Conservation (phyloP, 2,329 filamentous ascomycete species). For the Talaromyces islandicus region DNA sequence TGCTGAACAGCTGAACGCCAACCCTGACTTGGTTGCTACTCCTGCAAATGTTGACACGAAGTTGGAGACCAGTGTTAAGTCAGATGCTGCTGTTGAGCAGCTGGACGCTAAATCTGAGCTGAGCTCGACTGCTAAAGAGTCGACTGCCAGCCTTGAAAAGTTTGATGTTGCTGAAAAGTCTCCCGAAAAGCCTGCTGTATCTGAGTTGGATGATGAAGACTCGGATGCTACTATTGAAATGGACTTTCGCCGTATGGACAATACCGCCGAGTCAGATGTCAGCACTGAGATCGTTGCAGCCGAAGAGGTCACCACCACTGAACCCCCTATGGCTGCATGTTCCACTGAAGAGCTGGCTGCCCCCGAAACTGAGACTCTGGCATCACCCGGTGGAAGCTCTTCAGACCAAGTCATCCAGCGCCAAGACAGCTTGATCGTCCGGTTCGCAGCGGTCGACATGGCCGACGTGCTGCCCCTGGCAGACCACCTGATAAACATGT, state of each 20-base stretch:
- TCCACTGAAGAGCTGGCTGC: background rate
- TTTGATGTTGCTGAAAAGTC: background rate
- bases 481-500: conserved; percentile 11
- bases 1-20: background rate
- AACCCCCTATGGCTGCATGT: background rate
- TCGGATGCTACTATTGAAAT: background rate
- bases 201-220: background rate
- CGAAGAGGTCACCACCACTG: background rate
- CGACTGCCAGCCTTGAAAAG: background rate
- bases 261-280: background rate
- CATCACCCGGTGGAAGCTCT: background rate
- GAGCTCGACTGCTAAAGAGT: background rate
- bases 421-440: background rate
- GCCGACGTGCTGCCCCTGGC: background rate
- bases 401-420: background rate
- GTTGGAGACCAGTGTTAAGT: background rate
- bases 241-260: background rate
- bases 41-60: background rate
- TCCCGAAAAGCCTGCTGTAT: background rate
- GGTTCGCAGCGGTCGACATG: background rate
- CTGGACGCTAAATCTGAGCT: background rate
- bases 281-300: background rate
- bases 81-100: background rate
- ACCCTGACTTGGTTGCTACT: background rate
- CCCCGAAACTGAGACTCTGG: background rate